These are phyloP conservation scores for Kingdonia uniflora DNA, from an alignment of 164 flowering plant genomes.

Conservation along the genomic window DNA sequence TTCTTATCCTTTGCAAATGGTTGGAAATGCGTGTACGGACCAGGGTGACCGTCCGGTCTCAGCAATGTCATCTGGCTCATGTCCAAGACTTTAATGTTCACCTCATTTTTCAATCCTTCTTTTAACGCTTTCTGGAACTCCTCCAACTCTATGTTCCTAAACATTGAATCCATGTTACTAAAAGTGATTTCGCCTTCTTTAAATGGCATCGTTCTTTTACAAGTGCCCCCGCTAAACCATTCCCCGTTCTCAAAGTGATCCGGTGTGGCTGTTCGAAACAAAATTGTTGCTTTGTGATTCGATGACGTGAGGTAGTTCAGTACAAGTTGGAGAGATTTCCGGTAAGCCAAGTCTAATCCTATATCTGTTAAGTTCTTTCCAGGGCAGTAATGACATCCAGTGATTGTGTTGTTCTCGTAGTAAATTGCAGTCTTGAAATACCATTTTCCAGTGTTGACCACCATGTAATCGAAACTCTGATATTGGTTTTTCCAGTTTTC, in stretches of 20 bases:
- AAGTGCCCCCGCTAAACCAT: slow-evolving; percentile 86
- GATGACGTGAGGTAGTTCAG: slow-evolving; percentile 37
- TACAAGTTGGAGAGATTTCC: slow-evolving; percentile 34
- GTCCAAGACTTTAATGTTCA: slow-evolving; percentile 58
- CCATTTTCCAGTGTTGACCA: slow-evolving; percentile 89
- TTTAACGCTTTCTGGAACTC: slow-evolving; percentile 43
- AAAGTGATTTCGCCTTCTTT: slow-evolving; percentile 59
- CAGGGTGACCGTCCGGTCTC: slow-evolving; percentile 95
- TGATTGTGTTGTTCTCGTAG: slow-evolving; percentile 43
- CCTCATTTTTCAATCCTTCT: slow-evolving; percentile 34
- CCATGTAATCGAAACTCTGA: slow-evolving; percentile 45
- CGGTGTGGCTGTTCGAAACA: slow-evolving; percentile 70
- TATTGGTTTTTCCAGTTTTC: slow-evolving; percentile 48
- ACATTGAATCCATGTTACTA: slow-evolving; percentile 26
- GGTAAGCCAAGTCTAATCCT: slow-evolving; percentile 57
- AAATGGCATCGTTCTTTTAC: slow-evolving; percentile 48
- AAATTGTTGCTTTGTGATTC: slow-evolving; percentile 33
- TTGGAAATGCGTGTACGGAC: slow-evolving; percentile 50
- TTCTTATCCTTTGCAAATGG: slow-evolving; percentile 54
- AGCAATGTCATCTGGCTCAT: slow-evolving; percentile 32
- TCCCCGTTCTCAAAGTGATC: slow-evolving; percentile 90
- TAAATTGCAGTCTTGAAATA: slow-evolving; percentile 73
- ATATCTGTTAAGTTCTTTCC: slow-evolving; percentile 52
- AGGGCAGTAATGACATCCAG: slow-evolving; percentile 78
- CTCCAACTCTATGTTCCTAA: slow-evolving; percentile 50